Evolutionary conservation across 73 alveolate species (phyloP).

Genomic region (Paraurostyla sp.): DNA sequence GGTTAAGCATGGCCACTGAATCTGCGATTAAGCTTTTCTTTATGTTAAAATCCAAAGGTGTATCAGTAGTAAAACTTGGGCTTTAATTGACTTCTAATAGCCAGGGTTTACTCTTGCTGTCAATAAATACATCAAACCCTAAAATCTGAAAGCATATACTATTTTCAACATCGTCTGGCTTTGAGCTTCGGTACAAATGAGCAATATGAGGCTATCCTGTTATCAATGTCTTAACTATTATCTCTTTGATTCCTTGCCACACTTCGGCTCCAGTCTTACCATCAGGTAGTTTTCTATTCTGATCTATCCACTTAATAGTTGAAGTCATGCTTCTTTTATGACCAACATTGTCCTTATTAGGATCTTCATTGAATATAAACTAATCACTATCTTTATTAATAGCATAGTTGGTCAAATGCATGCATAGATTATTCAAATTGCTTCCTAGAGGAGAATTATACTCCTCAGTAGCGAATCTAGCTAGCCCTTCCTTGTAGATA

Average conservation of each 20-base stretch:
- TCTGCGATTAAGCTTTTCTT: conserved; percentile 81
- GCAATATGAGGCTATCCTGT: conserved; percentile 76
- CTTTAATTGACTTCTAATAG: conserved; percentile 86
- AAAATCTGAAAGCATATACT: conserved; percentile 81
- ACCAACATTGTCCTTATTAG: conserved; percentile 84
- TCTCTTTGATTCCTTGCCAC: conserved; percentile 70
- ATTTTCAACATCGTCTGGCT: conserved; percentile 80
- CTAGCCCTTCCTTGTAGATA: conserved; percentile 95
- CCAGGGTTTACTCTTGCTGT: conserved; percentile 77
- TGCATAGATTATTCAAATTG: conserved; percentile 84
- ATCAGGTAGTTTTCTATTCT: conserved; percentile 63
- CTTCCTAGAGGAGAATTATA: conserved; percentile 81
- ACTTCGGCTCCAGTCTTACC: conserved; percentile 64
- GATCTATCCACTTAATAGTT: conserved; percentile 44
- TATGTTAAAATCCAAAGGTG: conserved; percentile 83
- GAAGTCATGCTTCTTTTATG: conserved; percentile 85
- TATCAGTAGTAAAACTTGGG: conserved; percentile 86
- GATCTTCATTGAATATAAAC: conserved; percentile 85
- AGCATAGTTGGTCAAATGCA: conserved; percentile 95
- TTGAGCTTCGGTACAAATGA: conserved; percentile 79
- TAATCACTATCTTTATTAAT: conserved; percentile 83
- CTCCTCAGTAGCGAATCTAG: conserved; percentile 96
- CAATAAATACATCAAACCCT: conserved; percentile 85
- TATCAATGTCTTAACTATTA: conserved; percentile 78
- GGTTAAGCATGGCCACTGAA: conserved; percentile 74